Percentiles rank a stretch among this genome's conserved stretches.
Conservation (phyloP, 352 stramenopile genomes). For the Phytophthora rubi region DNA sequence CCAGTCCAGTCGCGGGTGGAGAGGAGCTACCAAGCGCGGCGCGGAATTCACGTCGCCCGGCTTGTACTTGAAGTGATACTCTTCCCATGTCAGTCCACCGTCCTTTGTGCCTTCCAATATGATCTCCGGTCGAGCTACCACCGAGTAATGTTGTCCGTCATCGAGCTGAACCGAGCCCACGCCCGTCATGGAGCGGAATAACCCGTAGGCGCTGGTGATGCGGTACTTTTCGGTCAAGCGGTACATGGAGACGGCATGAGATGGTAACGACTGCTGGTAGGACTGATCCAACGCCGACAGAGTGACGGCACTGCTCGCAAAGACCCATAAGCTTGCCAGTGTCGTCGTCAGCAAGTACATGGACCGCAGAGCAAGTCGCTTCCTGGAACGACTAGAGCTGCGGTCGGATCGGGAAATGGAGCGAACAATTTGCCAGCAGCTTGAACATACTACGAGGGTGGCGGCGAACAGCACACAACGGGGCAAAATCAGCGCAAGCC, state of each 20-base stretch:
- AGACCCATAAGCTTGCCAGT: slow-evolving; percentile 37
- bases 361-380: slow-evolving; percentile 15
- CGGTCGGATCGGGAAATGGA: neutral
- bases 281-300: slow-evolving; percentile 49
- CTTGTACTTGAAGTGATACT: slow-evolving; percentile 90
- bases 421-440: slow-evolving; percentile 42
- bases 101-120: slow-evolving; percentile 82
- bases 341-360: slow-evolving; percentile 41
- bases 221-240: slow-evolving; percentile 39
- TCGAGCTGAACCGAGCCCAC: slow-evolving; percentile 59
- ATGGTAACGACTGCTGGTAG: slow-evolving; percentile 43
- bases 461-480: slow-evolving; percentile 28
- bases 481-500: slow-evolving; percentile 47
- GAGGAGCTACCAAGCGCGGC: slow-evolving; percentile 48
- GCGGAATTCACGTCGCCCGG: slow-evolving; percentile 55
- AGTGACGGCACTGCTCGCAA: slow-evolving; percentile 48
- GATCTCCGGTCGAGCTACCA: slow-evolving; percentile 90
- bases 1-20: slow-evolving; percentile 90
- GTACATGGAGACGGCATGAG: slow-evolving; percentile 39
- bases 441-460: slow-evolving; percentile 16
- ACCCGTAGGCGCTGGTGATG: slow-evolving; percentile 77
- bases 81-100: slow-evolving; percentile 60
- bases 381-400: slow-evolving; percentile 1
- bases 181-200: slow-evolving; percentile 92
- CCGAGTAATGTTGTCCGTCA: slow-evolving; percentile 38